Conservation (phyloP, 306 rosid species). For the Citrullus amarus region DNA sequence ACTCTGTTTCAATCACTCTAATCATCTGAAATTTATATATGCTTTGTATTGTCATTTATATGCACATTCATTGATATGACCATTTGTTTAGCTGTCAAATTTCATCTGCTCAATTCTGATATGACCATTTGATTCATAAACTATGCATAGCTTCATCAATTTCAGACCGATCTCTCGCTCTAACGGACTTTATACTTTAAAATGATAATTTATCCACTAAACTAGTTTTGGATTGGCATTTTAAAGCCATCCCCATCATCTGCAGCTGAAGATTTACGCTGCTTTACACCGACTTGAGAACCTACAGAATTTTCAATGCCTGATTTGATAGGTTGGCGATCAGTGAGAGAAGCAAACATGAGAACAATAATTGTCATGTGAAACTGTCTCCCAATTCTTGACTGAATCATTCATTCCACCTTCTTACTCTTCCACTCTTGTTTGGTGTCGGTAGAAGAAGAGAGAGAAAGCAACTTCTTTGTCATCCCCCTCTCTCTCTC, state of each 20-base stretch:
- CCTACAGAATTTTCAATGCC: neutral
- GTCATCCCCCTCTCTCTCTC: too few species aligned
- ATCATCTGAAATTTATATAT: neutral
- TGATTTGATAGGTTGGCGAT: neutral
- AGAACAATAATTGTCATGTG: constrained; percentile 3
- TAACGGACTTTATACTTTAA: neutral
- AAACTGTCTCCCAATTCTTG: neutral
- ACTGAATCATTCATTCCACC: neutral
- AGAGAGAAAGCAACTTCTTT: neutral
- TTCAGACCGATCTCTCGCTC: neutral
- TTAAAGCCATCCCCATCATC: neutral
- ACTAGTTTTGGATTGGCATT: too few species aligned
- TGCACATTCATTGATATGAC: neutral
- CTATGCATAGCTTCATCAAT: neutral
- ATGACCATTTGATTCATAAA: neutral
- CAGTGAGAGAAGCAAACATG: neutral
- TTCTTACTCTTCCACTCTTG: neutral
- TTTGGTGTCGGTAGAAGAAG: neutral
- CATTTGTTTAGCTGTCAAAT: neutral
- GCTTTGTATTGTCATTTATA: neutral
- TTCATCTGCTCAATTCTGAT: neutral
- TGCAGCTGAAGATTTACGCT: neutral
- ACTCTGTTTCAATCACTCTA: neutral
- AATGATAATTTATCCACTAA: too few species aligned
- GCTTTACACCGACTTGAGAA: neutral